Conservation (phyloP, 2,329 filamentous ascomycete species). For the Setomelanomma holmii region DNA sequence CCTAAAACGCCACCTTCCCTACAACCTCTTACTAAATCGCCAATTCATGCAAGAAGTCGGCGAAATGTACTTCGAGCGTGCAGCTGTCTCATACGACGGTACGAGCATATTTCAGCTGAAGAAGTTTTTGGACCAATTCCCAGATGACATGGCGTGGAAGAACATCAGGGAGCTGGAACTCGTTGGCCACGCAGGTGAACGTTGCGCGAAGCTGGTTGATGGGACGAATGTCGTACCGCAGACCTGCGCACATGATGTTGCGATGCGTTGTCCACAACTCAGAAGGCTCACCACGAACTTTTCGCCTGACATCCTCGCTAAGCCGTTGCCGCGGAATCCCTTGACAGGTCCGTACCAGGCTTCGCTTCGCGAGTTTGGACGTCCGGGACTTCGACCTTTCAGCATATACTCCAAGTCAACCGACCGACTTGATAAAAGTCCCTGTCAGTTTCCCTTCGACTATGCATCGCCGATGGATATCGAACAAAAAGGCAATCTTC, state of each 20-base stretch:
- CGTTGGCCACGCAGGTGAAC: too few species aligned
- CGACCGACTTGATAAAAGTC: too few species aligned
- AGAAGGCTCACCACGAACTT: background rate
- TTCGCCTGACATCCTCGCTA: background rate
- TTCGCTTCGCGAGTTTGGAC: too few species aligned
- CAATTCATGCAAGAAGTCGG: background rate
- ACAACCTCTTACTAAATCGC: background rate
- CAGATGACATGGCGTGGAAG: background rate
- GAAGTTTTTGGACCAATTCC: background rate
- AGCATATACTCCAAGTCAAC: too few species aligned
- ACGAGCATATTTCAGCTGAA: background rate
- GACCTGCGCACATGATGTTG: background rate
- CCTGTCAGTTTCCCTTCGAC: too few species aligned
- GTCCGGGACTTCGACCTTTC: too few species aligned
- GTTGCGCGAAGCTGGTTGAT: too few species aligned
- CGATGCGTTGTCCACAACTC: background rate
- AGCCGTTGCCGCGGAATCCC: too few species aligned
- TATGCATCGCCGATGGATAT: too few species aligned
- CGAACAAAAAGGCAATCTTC: too few species aligned
- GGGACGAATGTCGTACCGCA: background rate
- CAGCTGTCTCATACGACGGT: background rate
- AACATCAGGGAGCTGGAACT: background rate
- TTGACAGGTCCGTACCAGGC: too few species aligned
- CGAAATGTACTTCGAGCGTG: background rate
- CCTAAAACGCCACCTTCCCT: background rate